Evolutionary conservation across 805 yeast genomes (phyloP).

Genomic region (Candida nemodendra): DNA sequence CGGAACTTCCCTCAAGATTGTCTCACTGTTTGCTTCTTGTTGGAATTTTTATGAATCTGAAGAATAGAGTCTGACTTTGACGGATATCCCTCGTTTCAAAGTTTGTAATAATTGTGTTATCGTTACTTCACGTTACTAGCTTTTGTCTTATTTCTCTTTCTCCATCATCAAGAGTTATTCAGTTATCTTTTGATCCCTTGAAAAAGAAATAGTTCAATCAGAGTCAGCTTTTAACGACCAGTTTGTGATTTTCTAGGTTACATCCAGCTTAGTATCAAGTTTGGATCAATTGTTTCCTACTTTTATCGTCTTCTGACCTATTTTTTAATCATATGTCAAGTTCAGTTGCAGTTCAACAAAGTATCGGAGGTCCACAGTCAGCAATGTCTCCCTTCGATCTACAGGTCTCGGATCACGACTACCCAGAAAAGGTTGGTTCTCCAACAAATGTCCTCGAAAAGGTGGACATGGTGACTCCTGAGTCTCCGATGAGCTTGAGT

Average conservation of each 20-base stretch:
- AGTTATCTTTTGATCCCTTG: slow-evolving; percentile 9
- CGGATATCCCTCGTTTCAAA: slow-evolving; percentile 37
- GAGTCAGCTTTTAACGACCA: slow-evolving; percentile 23
- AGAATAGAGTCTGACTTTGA: slow-evolving; percentile 26
- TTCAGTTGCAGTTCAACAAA: slow-evolving; percentile 10
- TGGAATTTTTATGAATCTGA: background rate
- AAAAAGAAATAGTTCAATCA: slow-evolving; percentile 2
- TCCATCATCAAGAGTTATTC: slow-evolving; percentile 10
- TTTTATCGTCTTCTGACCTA: too few species aligned
- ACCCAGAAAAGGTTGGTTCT: background rate
- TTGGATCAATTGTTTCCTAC: too few species aligned
- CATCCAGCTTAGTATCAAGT: too few species aligned
- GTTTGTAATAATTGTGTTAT: slow-evolving; percentile 23
- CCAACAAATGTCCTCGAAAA: slow-evolving; percentile 7
- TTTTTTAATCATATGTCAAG: slow-evolving; percentile 9
- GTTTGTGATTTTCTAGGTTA: slow-evolving; percentile 22
- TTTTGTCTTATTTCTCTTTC: slow-evolving; percentile 10
- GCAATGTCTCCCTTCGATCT: slow-evolving; percentile 4
- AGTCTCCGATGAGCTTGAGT: slow-evolving; percentile 32
- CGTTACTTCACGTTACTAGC: slow-evolving; percentile 22
- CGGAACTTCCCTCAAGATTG: too few species aligned
- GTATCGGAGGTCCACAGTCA: slow-evolving; percentile 7
- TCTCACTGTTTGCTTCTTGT: background rate
- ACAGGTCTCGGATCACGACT: slow-evolving; percentile 1
- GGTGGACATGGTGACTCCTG: slow-evolving; percentile 21